Percentiles rank a stretch among this genome's conserved stretches.
Conservation (phyloP, 1,284 basidiomycete genomes). For the Apiotrichum brassicae region DNA sequence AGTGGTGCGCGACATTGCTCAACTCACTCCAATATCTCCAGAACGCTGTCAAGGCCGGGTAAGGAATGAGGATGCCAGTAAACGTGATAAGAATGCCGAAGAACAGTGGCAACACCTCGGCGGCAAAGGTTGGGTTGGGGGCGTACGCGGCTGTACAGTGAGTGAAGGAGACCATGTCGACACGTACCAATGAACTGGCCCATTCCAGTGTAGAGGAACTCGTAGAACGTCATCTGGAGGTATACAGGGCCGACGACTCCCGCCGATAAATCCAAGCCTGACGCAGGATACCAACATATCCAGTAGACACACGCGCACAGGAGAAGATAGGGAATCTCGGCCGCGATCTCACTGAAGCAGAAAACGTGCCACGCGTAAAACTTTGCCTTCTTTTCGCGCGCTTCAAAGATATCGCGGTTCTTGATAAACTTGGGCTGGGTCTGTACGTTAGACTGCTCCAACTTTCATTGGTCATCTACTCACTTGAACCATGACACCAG, state of each 20-base stretch:
- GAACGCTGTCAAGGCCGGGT: conserved; percentile 27
- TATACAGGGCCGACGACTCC: conserved; percentile 21
- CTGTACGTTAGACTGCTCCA: conserved; percentile 7
- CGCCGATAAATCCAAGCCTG: neutral
- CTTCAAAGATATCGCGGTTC: conserved; percentile 44
- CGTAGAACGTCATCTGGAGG: conserved; percentile 39
- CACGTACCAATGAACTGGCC: conserved; percentile 24
- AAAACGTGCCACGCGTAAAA: conserved; percentile 42
- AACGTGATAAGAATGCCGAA: conserved; percentile 24
- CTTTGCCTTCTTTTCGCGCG: conserved; percentile 42
- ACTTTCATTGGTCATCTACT: neutral
- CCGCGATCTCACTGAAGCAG: conserved; percentile 32
- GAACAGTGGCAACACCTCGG: conserved; percentile 20
- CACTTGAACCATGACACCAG: conserved; percentile 36
- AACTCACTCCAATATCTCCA: conserved; percentile 27
- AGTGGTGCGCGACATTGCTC: too few species aligned
- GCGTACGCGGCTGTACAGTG: conserved; percentile 22
- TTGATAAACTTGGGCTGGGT: conserved; percentile 46
- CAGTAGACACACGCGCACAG: conserved; percentile 26
- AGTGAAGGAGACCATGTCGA: neutral
- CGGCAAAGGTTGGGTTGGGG: conserved; percentile 33
- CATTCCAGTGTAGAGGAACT: conserved; percentile 42
- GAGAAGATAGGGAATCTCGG: conserved; percentile 38
- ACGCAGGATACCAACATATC: conserved; percentile 5
- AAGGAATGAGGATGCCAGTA: conserved; percentile 33